Evolutionary conservation across 2,329 filamentous ascomycete species (phyloP).

Genomic region (Lachnellula subtilissima): DNA sequence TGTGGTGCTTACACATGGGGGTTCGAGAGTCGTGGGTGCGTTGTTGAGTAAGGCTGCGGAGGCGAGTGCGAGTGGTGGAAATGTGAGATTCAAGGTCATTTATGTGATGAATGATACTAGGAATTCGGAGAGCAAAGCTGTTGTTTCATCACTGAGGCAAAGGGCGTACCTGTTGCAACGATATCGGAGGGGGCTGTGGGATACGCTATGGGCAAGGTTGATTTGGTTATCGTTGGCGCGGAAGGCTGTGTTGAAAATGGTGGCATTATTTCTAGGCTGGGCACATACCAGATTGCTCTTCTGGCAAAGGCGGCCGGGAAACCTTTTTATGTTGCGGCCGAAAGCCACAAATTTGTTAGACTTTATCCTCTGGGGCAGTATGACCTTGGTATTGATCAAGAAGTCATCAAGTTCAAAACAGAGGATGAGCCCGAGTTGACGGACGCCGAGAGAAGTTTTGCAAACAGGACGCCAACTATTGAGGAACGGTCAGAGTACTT

Average conservation of each 20-base stretch:
- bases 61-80: slow-evolving; percentile 45
- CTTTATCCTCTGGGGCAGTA: slow-evolving; percentile 78
- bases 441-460: slow-evolving; percentile 22
- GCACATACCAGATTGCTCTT: slow-evolving; percentile 78
- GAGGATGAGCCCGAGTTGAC: slow-evolving; percentile 45
- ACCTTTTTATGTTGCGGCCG: slow-evolving; percentile 85
- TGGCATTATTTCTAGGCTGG: slow-evolving; percentile 83
- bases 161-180: slow-evolving; percentile 77
- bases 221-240: slow-evolving; percentile 62
- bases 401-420: slow-evolving; percentile 68
- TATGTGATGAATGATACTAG: slow-evolving; percentile 62
- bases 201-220: slow-evolving; percentile 71
- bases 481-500: slow-evolving; percentile 27
- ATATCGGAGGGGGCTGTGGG: slow-evolving; percentile 73
- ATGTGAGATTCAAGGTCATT: slow-evolving; percentile 75
- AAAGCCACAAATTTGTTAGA: slow-evolving; percentile 95
- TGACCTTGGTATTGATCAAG: slow-evolving; percentile 75
- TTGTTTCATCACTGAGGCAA: slow-evolving; percentile 65
- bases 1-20: slow-evolving; percentile 86
- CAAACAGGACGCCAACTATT: slow-evolving; percentile 15
- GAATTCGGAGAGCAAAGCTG: slow-evolving; percentile 59
- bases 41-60: slow-evolving; percentile 71
- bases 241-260: slow-evolving; percentile 94
- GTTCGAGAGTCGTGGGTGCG: slow-evolving; percentile 75
- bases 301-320: slow-evolving; percentile 63